phyloP scores from a whole-genome alignment of 305 asterid species.

The Solanum chacoense region DNA sequence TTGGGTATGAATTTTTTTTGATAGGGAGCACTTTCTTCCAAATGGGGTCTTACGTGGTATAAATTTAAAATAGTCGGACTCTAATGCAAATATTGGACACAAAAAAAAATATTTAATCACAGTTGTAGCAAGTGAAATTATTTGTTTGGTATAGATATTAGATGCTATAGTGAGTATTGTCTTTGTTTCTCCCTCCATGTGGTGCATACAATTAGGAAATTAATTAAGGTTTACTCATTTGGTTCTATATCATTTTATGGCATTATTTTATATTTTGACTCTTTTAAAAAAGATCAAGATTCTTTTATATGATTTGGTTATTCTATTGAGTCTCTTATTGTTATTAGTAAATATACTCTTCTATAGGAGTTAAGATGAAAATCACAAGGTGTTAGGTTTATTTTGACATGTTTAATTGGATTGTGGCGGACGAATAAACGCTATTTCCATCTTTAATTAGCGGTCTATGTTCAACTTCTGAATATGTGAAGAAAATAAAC shows the following conservation, averaged over 20 bases:
- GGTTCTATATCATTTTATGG: background rate
- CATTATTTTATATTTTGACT: background rate
- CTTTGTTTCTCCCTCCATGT: background rate
- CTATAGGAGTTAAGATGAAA: background rate
- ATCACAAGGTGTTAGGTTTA: background rate
- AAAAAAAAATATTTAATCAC: no score
- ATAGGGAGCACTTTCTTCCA: background rate
- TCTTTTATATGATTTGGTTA: background rate
- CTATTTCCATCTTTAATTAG: fast-evolving
- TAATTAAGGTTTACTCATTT: background rate
- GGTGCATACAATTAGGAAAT: background rate
- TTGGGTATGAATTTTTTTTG: no score
- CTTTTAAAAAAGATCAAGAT: background rate
- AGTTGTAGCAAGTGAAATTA: background rate
- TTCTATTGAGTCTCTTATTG: background rate
- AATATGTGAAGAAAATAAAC: background rate
- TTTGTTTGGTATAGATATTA: background rate
- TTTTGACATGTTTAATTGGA: background rate
- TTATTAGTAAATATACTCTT: background rate
- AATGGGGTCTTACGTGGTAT: no score
- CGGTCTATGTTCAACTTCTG: background rate
- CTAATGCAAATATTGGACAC: fast-evolving
- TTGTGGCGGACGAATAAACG: no score
- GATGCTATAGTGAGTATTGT: background rate
- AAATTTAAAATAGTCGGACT: no score